These are phyloP conservation scores for Vitis rupestris DNA, from an alignment of 164 flowering plant species.

Conservation along the genomic window DNA sequence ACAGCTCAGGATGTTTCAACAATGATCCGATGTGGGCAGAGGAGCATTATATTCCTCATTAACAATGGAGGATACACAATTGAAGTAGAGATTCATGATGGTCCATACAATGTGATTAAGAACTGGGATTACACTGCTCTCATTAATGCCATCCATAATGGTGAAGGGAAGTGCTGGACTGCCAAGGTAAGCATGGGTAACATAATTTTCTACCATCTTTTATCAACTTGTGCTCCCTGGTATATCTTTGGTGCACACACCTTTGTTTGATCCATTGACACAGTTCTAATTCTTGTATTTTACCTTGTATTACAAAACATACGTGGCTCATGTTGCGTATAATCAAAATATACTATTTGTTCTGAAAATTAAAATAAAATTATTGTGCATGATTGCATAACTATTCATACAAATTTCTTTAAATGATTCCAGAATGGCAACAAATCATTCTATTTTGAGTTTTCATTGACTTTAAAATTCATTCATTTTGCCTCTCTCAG, in stretches of 20 bases:
- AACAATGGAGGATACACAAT: constrained; percentile 72
- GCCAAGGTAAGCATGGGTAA: constrained; percentile 42
- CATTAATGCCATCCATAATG: constrained; percentile 62
- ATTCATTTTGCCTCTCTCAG: too few species aligned
- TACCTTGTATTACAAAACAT: too few species aligned
- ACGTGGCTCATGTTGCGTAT: too few species aligned
- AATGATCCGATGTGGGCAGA: constrained; percentile 61
- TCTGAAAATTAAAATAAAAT: too few species aligned
- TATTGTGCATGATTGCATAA: too few species aligned
- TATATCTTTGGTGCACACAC: background rate
- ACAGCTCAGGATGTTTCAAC: constrained; percentile 73
- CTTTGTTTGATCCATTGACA: background rate
- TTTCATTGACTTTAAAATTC: too few species aligned
- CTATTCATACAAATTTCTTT: too few species aligned
- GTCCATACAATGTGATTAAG: constrained; percentile 70
- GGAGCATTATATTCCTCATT: constrained; percentile 55
- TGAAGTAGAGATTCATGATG: constrained; percentile 74
- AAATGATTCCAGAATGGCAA: too few species aligned
- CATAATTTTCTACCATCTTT: too few species aligned
- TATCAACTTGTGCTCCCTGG: background rate
- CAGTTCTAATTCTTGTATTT: too few species aligned
- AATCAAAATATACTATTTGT: too few species aligned
- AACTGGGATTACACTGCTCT: constrained; percentile 64
- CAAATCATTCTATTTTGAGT: too few species aligned
- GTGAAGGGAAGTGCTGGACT: constrained; percentile 72